Evolutionary conservation across 768 basidiomycete genomes (phyloP).

Genomic region (Boletus vinaceobasis): DNA sequence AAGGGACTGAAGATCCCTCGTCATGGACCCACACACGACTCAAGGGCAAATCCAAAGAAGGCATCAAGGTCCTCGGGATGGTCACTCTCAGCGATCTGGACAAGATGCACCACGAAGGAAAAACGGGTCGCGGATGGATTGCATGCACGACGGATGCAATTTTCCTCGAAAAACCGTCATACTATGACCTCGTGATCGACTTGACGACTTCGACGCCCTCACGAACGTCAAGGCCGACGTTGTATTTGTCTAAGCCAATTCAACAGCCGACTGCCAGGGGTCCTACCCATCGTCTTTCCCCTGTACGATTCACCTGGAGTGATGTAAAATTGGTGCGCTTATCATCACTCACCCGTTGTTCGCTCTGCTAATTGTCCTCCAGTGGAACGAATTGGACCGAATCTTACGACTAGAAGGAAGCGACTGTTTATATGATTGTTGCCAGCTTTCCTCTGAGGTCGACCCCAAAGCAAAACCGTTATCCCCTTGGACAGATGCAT

Average conservation of each 20-base stretch:
- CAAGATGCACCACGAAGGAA: slow-evolving; percentile 52
- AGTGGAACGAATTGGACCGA: slow-evolving; percentile 80
- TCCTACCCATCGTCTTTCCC: slow-evolving; percentile 54
- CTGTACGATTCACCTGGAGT: slow-evolving; percentile 78
- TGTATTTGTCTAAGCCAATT: slow-evolving; percentile 56
- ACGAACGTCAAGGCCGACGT: slow-evolving; percentile 60
- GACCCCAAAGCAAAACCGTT: slow-evolving; percentile 38
- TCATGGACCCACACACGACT: slow-evolving; percentile 32
- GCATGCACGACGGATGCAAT: slow-evolving; percentile 87
- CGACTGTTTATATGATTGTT: slow-evolving; percentile 32
- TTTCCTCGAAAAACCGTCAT: slow-evolving; percentile 74
- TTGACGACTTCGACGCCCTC: slow-evolving; percentile 63
- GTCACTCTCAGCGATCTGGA: slow-evolving; percentile 74
- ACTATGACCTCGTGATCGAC: slow-evolving; percentile 81
- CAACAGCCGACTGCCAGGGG: slow-evolving; percentile 35
- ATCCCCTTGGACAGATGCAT: slow-evolving; percentile 66
- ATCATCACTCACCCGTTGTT: background rate
- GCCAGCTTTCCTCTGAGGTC: slow-evolving; percentile 28
- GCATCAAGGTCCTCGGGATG: slow-evolving; percentile 72
- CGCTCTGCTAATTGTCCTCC: background rate
- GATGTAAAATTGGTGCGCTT: slow-evolving; percentile 66
- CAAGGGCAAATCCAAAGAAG: slow-evolving; percentile 43
- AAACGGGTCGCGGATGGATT: slow-evolving; percentile 71
- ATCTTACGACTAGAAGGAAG: slow-evolving; percentile 54
- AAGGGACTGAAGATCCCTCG: slow-evolving; percentile 23